Evolutionary conservation across 2,329 filamentous ascomycete species (phyloP).

Genomic region (Pestalotiopsis fici): DNA sequence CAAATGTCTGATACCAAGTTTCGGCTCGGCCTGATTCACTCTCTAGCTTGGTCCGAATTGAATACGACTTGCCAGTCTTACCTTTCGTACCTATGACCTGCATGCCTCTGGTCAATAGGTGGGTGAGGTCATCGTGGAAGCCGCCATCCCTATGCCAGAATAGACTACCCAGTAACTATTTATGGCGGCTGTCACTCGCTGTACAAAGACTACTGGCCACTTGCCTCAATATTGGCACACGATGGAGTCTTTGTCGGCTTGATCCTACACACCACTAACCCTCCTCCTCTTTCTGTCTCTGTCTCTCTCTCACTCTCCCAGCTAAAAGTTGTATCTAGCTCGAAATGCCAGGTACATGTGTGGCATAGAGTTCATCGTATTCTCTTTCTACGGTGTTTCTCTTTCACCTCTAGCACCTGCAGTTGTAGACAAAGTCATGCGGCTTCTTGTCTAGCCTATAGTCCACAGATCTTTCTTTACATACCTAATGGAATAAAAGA

Average conservation of each 20-base stretch:
- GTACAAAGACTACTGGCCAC: not conserved
- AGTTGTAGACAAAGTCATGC: not conserved
- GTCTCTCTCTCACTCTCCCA: not conserved
- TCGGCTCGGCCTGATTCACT: constrained; percentile 11
- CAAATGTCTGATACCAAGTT: constrained; percentile 11
- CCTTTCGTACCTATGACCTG: not conserved
- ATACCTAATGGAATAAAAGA: not conserved
- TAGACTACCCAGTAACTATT: not conserved
- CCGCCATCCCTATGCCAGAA: not conserved
- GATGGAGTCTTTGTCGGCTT: not conserved
- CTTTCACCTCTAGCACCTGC: not conserved
- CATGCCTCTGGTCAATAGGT: not conserved
- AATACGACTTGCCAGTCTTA: not conserved
- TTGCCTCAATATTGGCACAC: not conserved
- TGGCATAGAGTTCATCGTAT: not conserved
- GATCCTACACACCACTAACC: not conserved
- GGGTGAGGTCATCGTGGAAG: not conserved
- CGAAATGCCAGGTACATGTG: not conserved
- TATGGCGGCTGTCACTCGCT: not conserved
- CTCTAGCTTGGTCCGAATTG: not conserved
- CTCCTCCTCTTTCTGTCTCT: too few species aligned
- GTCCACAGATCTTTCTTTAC: not conserved
- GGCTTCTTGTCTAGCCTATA: not conserved
- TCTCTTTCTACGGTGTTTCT: not conserved
- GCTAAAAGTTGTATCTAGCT: not conserved